Percentiles rank a stretch among this genome's conserved stretches.
phyloP scores from a whole-genome alignment of 2,329 filamentous ascomycete genomes.

The Hysterium pulicare region DNA sequence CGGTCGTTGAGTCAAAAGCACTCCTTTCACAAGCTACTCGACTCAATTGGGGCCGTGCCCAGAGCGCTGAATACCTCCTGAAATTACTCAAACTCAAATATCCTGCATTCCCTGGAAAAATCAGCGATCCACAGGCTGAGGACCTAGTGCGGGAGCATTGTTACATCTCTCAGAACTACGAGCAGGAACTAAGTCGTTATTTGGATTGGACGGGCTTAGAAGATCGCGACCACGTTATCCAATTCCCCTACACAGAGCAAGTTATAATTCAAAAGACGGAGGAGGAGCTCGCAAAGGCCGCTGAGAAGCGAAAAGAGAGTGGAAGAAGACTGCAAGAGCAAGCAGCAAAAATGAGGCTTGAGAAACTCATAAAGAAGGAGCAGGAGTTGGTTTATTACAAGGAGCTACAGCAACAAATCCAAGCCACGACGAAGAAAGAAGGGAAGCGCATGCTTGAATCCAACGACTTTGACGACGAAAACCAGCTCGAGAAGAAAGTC shows the following conservation, averaged over 20 bases:
- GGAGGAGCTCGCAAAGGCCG: conserved; percentile 84
- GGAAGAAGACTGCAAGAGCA: conserved; percentile 90
- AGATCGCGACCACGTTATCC: conserved; percentile 81
- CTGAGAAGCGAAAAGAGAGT: conserved; percentile 92
- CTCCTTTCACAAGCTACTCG: conserved; percentile 81
- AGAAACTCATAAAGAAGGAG: conserved; percentile 94
- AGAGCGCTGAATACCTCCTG: conserved; percentile 84
- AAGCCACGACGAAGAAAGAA: conserved; percentile 80
- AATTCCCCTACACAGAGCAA: conserved; percentile 92
- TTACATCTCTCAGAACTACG: conserved; percentile 82
- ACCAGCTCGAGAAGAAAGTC: conserved; percentile 76
- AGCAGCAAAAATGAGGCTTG: conserved; percentile 93
- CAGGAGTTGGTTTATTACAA: conserved; percentile 93
- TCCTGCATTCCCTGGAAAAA: conserved; percentile 79
- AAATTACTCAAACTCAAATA: conserved; percentile 92
- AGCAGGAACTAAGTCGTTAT: conserved; percentile 69
- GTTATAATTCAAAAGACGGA: conserved; percentile 87
- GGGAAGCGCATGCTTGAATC: conserved; percentile 79
- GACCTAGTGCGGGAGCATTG: conserved; percentile 84
- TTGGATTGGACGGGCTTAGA: conserved; percentile 91
- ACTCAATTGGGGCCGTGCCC: conserved; percentile 91
- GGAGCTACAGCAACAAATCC: conserved; percentile 69
- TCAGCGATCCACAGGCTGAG: conserved; percentile 83
- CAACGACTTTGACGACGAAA: conserved; percentile 89
- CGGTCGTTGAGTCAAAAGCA: conserved; percentile 82